Conservation (phyloP, 495 filamentous ascomycete genomes). For the Astrothelium macrocarpum region DNA sequence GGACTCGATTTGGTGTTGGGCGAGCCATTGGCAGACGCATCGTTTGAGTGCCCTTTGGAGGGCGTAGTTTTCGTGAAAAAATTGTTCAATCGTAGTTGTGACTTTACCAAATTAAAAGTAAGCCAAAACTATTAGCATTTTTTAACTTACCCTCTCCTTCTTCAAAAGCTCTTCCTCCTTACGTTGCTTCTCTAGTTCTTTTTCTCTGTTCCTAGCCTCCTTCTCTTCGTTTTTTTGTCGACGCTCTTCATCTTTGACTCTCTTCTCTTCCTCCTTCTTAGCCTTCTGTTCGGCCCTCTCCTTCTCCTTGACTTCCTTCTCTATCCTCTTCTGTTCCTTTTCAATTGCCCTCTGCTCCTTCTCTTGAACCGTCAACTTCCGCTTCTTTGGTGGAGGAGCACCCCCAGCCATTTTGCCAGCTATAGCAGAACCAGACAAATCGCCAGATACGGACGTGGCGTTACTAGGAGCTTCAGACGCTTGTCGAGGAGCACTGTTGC, state of each 20-base stretch:
- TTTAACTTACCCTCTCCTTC: constrained; percentile 50
- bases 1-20: not conserved
- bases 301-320: constrained; percentile 46
- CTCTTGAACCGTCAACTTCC: constrained; percentile 35
- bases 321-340: constrained; percentile 32
- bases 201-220: constrained; percentile 40
- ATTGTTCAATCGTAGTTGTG: constrained; percentile 50
- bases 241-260: constrained; percentile 28
- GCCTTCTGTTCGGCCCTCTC: constrained; percentile 30
- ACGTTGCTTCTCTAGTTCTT: constrained; percentile 42
- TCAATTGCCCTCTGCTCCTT: constrained; percentile 22
- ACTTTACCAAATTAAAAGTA: constrained; percentile 27
- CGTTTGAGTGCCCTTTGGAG: constrained; percentile 23
- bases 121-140: not conserved
- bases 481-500: not conserved
- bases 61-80: constrained; percentile 46
- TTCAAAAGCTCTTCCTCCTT: constrained; percentile 60
- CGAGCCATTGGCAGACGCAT: not conserved
- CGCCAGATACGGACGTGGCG: not conserved
- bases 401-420: not conserved
- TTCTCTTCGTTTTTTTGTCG: constrained; percentile 31
- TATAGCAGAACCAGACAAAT: not conserved
- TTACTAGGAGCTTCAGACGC: not conserved
- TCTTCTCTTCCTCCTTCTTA: constrained; percentile 32
- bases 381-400: constrained; percentile 27